Evolutionary conservation across 106 monocot genomes (phyloP).

Genomic region (Dactylorhiza incarnata): DNA sequence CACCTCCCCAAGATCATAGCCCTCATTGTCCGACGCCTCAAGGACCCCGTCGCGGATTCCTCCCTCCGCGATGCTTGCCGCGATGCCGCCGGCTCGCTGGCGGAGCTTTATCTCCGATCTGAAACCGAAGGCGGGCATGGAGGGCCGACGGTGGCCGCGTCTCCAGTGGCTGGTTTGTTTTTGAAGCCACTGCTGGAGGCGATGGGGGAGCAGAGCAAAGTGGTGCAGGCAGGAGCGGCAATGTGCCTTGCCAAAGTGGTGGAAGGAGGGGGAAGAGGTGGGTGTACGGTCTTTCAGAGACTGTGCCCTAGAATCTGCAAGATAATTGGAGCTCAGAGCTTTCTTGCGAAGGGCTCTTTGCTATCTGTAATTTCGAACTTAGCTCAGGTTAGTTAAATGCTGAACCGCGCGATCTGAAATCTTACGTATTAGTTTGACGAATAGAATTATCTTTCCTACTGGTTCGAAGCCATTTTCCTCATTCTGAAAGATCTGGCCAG

Average conservation of each 20-base stretch:
- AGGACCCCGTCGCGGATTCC: conserved; percentile 70
- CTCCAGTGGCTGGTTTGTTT: conserved; percentile 45
- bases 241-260: conserved; percentile 72
- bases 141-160: conserved; percentile 3
- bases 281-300: conserved; percentile 45
- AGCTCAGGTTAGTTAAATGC: conserved; percentile 44
- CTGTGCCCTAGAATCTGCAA: conserved; percentile 75
- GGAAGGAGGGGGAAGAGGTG: conserved; percentile 28
- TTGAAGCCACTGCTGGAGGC: conserved; percentile 83
- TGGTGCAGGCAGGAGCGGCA: conserved; percentile 64
- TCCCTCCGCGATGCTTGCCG: conserved; percentile 82
- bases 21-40: conserved; percentile 70
- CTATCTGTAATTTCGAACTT: conserved; percentile 69
- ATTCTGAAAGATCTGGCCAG: too few relatives aligned
- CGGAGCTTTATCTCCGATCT: conserved; percentile 50
- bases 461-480: too few relatives aligned
- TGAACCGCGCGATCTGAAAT: too few relatives aligned
- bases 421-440: too few relatives aligned
- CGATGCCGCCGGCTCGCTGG: conserved; percentile 48
- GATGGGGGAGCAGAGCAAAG: conserved; percentile 84
- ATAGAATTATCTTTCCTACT: too few relatives aligned
- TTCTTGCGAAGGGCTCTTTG: conserved; percentile 69
- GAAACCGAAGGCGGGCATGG: conserved; percentile 9
- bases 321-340: conserved; percentile 59
- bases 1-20: conserved; percentile 73